Evolutionary conservation across 176 grass and related monocot species (phyloP), one percentile per base, ranked within the genome.

Genomic region (Rhynchospora pubera): DNA sequence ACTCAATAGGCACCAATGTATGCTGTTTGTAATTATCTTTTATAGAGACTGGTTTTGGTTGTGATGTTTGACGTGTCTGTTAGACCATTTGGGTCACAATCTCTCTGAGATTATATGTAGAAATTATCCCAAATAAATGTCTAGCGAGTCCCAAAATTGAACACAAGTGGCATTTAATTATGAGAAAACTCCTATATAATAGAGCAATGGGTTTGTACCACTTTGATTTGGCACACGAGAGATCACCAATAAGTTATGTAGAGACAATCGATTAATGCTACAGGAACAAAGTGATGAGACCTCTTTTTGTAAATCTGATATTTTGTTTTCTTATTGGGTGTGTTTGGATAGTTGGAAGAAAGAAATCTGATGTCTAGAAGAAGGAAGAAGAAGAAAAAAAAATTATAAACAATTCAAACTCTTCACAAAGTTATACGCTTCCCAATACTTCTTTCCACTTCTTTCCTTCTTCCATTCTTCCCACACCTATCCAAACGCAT

Each of bases 21-120:
- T 32, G 24, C 14, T 32, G 50, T 32, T 56, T 16, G 26, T 32
- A 32, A 39, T 77, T 77, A 77, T 77, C 47, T 77, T 34, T 77
- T 55, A 77, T 56, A 47, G 45, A 51, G 57, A 61, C 59, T 13
- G 43, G 44, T 52, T 82, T 61, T 51, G 59, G 34, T 39, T 65
- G 44, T 82, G 79, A 65, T 65, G 61, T 23, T 28, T 62, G 79
- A 63, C 59, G 23, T 66, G 60, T 82, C 61, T 66, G 43, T 82
- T 81, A 64, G 59, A 58, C 34, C 42, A 81, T 81, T 81, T 64
- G 57, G 42, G 78, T 81, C 59, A 62, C 78, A 74, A 26, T 74
- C 69, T 15, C 13, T 0, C 51, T 74, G 69, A 8, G 69, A 51
- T 74, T 51, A 47, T 51, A 11, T 51, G 45, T 50, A 52, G 10